Evolutionary conservation across 345 rosid genomes (phyloP), one percentile per base, ranked within the genome.

Genomic region (Salix dunnii): DNA sequence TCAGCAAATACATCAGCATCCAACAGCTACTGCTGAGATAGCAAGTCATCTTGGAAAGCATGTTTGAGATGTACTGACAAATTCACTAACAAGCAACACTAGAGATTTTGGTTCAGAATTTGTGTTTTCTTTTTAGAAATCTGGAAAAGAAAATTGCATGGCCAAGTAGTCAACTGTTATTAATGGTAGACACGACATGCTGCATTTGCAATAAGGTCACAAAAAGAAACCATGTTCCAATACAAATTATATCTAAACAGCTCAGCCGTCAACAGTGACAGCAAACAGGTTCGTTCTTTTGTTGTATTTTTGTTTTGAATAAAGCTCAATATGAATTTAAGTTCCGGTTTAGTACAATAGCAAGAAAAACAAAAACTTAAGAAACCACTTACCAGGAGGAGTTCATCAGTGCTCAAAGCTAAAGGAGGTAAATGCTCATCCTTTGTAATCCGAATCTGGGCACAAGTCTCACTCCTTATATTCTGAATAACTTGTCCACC

Each of bases 401-500:
- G 81, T 72, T 81, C 84, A 33, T 81, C 84, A 18, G 21, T 65
- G 31, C 72, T 74, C 68, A 77, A 55, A 27, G 84, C 84, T 62
- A 70, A 25, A 40, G 84, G 84, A 63, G 84, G 76, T 36, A 81
- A 51, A 58, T 78, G 78, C n/a, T 81, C 84, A 25, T 81, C 84
- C 36, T 81, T 77, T 2, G 78, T 25, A 70, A 81, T 70, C 55
- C 84, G 84, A 73, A 81, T 81, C 84, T 81, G 84, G 42, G 81
- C 84, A 70, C 81, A 31, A 1, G 84, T 81, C 63, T 81, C 84
- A 20, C 73, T 77, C 31, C 84, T 62, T 35, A 81, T 77, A 46
- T 65, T 77, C 84, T 81, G 84, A 81, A 81, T 81, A 16, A 81
- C 84, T 38, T 81, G 84, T 2, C 84, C 84, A 21, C 84, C 84